phyloP scores from a whole-genome alignment of 163 green algal species.

The Scenedesmus sp. region DNA sequence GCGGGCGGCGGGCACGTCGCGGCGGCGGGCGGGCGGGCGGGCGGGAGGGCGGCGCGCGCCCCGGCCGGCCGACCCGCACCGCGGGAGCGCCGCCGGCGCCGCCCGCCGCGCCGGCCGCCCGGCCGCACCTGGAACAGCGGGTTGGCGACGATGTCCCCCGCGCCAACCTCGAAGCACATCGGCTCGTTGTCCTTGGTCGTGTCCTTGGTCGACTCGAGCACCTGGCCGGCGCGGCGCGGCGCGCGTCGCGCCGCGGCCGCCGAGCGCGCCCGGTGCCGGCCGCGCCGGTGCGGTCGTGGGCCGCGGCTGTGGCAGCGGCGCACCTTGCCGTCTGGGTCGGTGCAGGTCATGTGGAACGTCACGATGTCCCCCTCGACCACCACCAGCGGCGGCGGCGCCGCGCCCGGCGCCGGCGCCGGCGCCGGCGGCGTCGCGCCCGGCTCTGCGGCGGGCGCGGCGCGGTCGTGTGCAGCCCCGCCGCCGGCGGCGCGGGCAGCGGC shows the following conservation, averaged over 20 bases:
- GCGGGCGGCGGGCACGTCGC: background rate
- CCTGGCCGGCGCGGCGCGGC: conserved; percentile 59
- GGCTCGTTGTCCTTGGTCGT: conserved; percentile 69
- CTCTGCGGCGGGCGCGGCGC: no score
- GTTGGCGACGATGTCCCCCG: conserved; percentile 89
- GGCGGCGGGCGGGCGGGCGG: no score
- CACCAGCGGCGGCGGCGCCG: conserved; percentile 41
- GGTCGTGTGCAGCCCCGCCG: no score
- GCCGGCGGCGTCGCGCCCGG: no score
- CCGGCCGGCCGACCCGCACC: no score
- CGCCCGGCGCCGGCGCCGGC: no score
- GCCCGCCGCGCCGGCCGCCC: background rate
- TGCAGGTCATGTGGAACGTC: conserved; percentile 72
- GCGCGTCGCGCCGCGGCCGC: no score
- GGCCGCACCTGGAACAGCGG: conserved; percentile 78
- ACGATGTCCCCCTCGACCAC: conserved; percentile 80
- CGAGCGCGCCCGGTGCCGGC: no score
- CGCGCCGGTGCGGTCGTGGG: background rate
- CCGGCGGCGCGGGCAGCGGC: no score
- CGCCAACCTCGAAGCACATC: conserved; percentile 89
- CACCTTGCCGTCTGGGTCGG: conserved; percentile 73
- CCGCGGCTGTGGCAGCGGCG: background rate
- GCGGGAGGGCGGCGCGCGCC: no score
- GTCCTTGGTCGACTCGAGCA: conserved; percentile 72
- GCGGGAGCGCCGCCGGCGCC: no score